These are phyloP conservation scores for Exophiala calicioides DNA, from an alignment of 2,329 filamentous ascomycete species.

Conservation along the genomic window DNA sequence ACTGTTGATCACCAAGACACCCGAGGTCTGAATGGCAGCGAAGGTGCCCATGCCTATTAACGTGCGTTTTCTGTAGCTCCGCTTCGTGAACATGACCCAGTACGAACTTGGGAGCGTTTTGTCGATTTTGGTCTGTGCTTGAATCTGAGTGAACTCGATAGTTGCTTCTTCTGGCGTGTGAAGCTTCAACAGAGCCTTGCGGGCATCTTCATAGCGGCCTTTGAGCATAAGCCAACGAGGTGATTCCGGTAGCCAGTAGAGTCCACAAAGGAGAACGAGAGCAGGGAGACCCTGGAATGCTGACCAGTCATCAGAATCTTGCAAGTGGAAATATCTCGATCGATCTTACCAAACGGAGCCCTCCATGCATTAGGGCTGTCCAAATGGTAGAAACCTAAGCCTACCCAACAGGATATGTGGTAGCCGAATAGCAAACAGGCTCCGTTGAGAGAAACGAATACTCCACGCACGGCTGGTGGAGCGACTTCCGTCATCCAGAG, in stretches of 20 bases:
- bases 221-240: constrained; percentile 57
- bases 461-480: constrained; percentile 5
- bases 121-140: constrained; percentile 5
- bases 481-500: constrained; percentile 11
- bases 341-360: no score
- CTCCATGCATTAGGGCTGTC: no score
- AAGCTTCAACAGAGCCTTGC: not conserved
- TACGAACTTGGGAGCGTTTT: constrained; percentile 1
- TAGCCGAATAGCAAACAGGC: constrained; percentile 8
- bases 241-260: constrained; percentile 55
- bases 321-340: no score
- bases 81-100: constrained; percentile 9
- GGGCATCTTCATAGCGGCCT: constrained; percentile 48
- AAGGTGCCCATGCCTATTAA: constrained; percentile 7
- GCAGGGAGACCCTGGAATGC: constrained; percentile 7
- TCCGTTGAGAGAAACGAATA: constrained; percentile 9
- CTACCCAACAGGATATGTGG: no score
- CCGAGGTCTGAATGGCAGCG: constrained; percentile 35
- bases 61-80: constrained; percentile 4
- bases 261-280: constrained; percentile 34
- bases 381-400: no score
- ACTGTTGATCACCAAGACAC: constrained; percentile 50
- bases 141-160: not conserved
- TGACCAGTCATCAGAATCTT: no score
- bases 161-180: not conserved